Evolutionary conservation across 1,284 basidiomycete genomes (phyloP).

Genomic region (Phylloporus sp.): DNA sequence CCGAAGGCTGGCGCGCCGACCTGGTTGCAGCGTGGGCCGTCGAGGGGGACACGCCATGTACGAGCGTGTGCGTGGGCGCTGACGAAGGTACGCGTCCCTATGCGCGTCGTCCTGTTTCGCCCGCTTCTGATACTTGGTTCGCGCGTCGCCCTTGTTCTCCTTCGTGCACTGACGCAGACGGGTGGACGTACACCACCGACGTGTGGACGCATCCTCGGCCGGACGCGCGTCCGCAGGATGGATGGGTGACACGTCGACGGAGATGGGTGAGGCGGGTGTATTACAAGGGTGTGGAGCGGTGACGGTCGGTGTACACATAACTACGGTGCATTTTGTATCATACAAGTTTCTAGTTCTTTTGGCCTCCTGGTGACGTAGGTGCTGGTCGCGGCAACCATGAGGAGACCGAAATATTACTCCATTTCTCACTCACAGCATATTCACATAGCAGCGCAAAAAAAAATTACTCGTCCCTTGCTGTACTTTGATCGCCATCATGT

Average conservation of each 20-base stretch:
- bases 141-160: not conserved
- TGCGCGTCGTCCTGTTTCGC: not conserved
- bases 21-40: conserved; percentile 56
- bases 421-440: too few relatives aligned
- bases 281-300: not conserved
- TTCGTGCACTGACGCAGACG: conserved; percentile 42
- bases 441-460: too few relatives aligned
- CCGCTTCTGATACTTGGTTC: not conserved
- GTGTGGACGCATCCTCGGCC: conserved; percentile 59
- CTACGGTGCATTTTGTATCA: too few relatives aligned
- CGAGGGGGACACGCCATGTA: not conserved
- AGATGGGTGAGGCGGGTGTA: not conserved
- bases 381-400: too few relatives aligned
- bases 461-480: too few relatives aligned
- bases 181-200: conserved; percentile 81
- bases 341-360: too few relatives aligned
- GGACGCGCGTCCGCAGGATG: conserved; percentile 49
- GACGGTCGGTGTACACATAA: too few relatives aligned
- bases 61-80: conserved; percentile 37
- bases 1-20: conserved; percentile 77
- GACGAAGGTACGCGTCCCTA: conserved; percentile 17
- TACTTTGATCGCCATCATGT: too few relatives aligned
- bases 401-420: too few relatives aligned
- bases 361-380: too few relatives aligned
- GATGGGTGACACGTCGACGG: conserved; percentile 18